Evolutionary conservation across 1,139 yeast species (phyloP).

Genomic region (Candida tropicalis): DNA sequence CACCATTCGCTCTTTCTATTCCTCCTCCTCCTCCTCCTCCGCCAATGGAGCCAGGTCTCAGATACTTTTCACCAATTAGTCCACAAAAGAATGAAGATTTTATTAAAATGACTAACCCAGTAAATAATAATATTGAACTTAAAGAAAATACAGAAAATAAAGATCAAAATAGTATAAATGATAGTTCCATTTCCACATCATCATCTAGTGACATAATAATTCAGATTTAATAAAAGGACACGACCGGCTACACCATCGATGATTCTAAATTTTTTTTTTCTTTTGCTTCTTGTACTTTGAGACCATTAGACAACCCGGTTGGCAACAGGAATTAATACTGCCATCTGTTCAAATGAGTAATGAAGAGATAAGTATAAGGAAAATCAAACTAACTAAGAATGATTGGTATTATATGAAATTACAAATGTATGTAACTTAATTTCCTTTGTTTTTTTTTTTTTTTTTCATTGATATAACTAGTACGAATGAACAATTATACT

Average conservation of each 20-base stretch:
- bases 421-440: conserved; percentile 13
- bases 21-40: too few species aligned
- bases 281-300: neutral
- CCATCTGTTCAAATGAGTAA: neutral
- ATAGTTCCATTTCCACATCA: conserved; percentile 4
- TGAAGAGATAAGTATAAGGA: neutral
- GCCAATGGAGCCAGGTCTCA: neutral
- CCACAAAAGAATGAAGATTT: conserved; percentile 3
- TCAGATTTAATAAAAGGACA: conserved; percentile 9
- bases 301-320: neutral
- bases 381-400: neutral
- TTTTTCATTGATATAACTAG: neutral
- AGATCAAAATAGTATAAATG: neutral
- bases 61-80: conserved; percentile 7
- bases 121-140: neutral
- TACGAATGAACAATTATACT: too few species aligned
- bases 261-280: neutral
- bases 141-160: neutral
- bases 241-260: neutral
- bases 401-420: conserved; percentile 13
- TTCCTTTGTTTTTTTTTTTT: neutral
- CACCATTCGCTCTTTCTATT: too few species aligned
- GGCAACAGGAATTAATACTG: too few species aligned
- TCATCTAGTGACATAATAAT: conserved; percentile 16
- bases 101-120: neutral